phyloP scores from a whole-genome alignment of 805 yeast genomes.

The Candida insectorum region DNA sequence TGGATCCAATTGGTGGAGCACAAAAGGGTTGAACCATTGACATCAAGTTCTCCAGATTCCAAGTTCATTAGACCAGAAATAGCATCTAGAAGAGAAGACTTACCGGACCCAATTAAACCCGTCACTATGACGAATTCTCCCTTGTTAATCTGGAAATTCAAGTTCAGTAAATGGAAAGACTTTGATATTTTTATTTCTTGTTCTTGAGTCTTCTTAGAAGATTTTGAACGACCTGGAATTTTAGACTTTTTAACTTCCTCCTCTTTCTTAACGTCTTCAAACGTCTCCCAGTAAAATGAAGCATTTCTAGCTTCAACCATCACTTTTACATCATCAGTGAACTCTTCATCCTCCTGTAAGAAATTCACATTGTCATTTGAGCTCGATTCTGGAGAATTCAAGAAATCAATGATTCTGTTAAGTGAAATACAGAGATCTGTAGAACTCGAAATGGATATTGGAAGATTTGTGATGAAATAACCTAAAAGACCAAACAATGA shows the following conservation, averaged over 20 bases:
- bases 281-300: constrained; percentile 28
- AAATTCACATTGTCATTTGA: constrained; percentile 31
- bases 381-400: constrained; percentile 41
- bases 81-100: constrained; percentile 34
- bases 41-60: constrained; percentile 22
- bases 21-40: constrained; percentile 24
- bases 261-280: constrained; percentile 14
- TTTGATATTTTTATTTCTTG: background rate
- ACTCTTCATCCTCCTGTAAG: constrained; percentile 14
- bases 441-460: constrained; percentile 63
- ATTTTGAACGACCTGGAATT: background rate
- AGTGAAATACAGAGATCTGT: constrained; percentile 65
- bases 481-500: constrained; percentile 63
- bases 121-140: constrained; percentile 35
- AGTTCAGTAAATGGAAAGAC: constrained; percentile 4
- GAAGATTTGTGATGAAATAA: constrained; percentile 62
- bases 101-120: constrained; percentile 36
- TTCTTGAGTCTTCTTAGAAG: constrained; percentile 2
- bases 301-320: constrained; percentile 23
- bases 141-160: constrained; percentile 14
- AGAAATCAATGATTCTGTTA: constrained; percentile 50
- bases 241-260: constrained; percentile 4
- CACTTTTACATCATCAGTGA: constrained; percentile 16
- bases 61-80: constrained; percentile 36
- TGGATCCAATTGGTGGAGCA: constrained; percentile 36